These are phyloP conservation scores for Harringtonia lauricola DNA, from an alignment of 2,329 filamentous ascomycete species.

Conservation along the genomic window DNA sequence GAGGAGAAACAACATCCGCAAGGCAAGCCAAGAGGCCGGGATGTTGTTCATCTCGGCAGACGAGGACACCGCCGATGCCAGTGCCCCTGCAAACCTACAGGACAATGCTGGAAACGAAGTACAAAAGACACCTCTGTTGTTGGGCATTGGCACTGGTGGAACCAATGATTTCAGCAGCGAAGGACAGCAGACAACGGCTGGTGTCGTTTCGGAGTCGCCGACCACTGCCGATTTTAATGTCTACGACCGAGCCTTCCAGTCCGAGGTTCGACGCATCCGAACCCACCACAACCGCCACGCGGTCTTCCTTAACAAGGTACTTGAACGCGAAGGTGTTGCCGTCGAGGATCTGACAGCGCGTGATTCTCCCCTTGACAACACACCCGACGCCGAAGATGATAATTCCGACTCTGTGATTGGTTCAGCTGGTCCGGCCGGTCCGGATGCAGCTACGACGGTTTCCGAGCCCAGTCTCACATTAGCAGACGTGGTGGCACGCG, in stretches of 20 bases:
- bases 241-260: constrained; percentile 78
- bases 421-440: neutral
- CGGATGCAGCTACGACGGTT: neutral
- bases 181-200: constrained; percentile 23
- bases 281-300: constrained; percentile 24
- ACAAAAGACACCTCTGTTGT: constrained; percentile 38
- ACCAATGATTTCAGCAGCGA: constrained; percentile 32
- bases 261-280: constrained; percentile 65
- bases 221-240: constrained; percentile 76
- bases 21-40: constrained; percentile 14
- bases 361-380: neutral
- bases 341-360: neutral
- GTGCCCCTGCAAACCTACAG: constrained; percentile 16
- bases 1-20: constrained; percentile 30
- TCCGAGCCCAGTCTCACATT: neutral
- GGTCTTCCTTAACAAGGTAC: constrained; percentile 37
- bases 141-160: constrained; percentile 65
- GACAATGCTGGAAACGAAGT: constrained; percentile 43
- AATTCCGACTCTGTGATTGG: no score
- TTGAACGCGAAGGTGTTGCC: neutral
- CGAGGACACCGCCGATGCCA: neutral
- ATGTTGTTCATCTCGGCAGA: constrained; percentile 2
- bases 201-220: constrained; percentile 70
- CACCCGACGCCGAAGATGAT: no score
- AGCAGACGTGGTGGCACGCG: constrained; percentile 1